phyloP scores from a whole-genome alignment of 441 rosid species.

The Adansonia gregorii region DNA sequence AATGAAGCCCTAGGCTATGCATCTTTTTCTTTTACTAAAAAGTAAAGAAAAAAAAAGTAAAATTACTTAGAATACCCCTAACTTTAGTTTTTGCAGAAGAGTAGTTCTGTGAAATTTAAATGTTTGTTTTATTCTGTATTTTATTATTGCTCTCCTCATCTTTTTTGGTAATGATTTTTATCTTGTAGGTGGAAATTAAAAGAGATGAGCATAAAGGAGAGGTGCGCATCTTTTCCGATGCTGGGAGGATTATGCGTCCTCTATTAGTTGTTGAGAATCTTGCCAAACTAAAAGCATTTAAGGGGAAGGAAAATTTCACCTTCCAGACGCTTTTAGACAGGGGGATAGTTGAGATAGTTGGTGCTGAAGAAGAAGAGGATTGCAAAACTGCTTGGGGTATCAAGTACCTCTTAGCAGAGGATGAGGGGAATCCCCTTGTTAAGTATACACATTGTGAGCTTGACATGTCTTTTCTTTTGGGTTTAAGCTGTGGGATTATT shows the following conservation, averaged over 20 bases:
- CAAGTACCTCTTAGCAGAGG: constrained; percentile 54
- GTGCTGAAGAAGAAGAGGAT: constrained; percentile 94
- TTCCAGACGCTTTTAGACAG: constrained; percentile 64
- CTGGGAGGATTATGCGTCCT: constrained; percentile 92
- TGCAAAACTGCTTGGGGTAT: constrained; percentile 72
- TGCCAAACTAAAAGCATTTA: constrained; percentile 48
- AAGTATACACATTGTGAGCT: constrained; percentile 81
- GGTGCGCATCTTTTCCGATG: constrained; percentile 79
- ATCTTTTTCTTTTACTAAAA: background rate
- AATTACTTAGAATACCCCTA: constrained; percentile 5
- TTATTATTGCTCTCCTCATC: constrained; percentile 20
- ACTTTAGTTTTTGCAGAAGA: background rate
- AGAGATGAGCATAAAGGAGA: constrained; percentile 67
- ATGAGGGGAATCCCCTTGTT: constrained; percentile 38
- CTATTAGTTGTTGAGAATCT: constrained; percentile 80
- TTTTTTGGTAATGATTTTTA: constrained; percentile 17
- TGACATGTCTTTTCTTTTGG: constrained; percentile 80
- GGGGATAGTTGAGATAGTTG: constrained; percentile 76
- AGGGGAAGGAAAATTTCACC: constrained; percentile 47
- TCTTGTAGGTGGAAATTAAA: constrained; percentile 79
- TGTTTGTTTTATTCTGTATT: background rate
- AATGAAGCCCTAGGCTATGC: background rate
- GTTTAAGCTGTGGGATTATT: constrained; percentile 84
- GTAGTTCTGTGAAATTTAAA: background rate
- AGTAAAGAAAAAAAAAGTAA: background rate